Base-by-base conservation (phyloP, 2,329 filamentous ascomycete species). In the Fusarium anthophilum region DNA sequence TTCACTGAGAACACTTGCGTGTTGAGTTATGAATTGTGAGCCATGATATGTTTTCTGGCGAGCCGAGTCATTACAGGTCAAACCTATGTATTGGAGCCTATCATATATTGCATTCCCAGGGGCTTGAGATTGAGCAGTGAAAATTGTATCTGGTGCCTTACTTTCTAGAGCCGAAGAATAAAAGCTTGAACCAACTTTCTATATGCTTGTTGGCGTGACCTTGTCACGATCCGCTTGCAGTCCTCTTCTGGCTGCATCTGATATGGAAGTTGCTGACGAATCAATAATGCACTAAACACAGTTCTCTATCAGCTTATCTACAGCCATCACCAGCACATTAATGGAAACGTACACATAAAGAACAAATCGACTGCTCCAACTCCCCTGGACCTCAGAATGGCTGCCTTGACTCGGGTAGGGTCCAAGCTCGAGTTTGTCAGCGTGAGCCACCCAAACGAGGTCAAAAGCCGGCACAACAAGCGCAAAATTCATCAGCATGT, bases 401-500 rank as follows among this genome's bases (percentile, higher is more conserved):
- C 35, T 26, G 28, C 26, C 18, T 48, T 43, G 8, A 30, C 12
- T 22, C 20, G 17, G 20, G 7, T 15, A 45, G 32, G 39, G 43
- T 13, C 24, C 9, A 48, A n/a, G 20, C 20, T 63, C 17, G 43
- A 60, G 54, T 63, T 63, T 20, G 54, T 63, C 43, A 60, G 35
- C 12, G 37, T 63, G 30, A 48, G 37, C 24, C 54, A 63, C 54
- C 61, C 61, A 35, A 43, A 63, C n/a, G 61, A 63, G 28, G 26
- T 60, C 6, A 63, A 60, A 30, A 48, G 28, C 13, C 28, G 15
- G 26, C n/a, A 38, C 28, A 63, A 61, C 28, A 60, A 60, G n/a
- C 54, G 37, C 28, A 60, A 61, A 30, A 37, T 63, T 15, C 61
- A 58, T 18, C 43, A 63, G 24, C 61, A 63, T 63, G 61, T 63